Evolutionary conservation across 2,329 filamentous ascomycete genomes (phyloP).

Genomic region (Berkeleyomyces rouxiae): DNA sequence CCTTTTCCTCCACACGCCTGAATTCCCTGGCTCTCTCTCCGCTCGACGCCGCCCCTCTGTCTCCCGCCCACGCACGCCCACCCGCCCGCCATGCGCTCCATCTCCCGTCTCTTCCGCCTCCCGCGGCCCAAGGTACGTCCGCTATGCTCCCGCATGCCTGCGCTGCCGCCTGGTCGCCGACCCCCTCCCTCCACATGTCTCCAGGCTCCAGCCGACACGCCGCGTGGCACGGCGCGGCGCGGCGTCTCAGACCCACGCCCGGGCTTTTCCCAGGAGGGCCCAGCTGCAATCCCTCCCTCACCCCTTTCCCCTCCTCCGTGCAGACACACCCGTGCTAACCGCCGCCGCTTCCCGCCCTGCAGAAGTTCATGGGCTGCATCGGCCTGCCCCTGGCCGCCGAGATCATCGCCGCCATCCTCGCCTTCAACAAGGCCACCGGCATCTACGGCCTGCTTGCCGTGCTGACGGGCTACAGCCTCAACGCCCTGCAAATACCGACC

Average conservation of each 20-base stretch:
- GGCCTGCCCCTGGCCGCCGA: slow-evolving; percentile 75
- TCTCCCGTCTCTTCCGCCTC: slow-evolving; percentile 19
- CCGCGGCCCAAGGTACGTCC: slow-evolving; percentile 26
- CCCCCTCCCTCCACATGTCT: not conserved
- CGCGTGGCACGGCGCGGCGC: not conserved
- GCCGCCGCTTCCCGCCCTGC: slow-evolving; percentile 9
- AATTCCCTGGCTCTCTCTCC: not conserved
- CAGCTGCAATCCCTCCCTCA: not conserved
- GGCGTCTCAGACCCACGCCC: not conserved
- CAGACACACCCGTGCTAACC: not conserved
- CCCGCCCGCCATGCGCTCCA: slow-evolving; percentile 11
- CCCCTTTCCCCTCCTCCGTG: too few relatives aligned
- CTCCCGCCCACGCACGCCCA: not conserved
- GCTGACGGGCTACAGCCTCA: slow-evolving; percentile 71
- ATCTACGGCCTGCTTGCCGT: slow-evolving; percentile 81
- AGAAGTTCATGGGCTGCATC: slow-evolving; percentile 77
- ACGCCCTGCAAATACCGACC: slow-evolving; percentile 70
- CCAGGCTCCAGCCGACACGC: too few relatives aligned
- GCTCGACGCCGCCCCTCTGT: not conserved
- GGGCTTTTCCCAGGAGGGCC: not conserved
- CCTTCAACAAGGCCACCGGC: slow-evolving; percentile 85
- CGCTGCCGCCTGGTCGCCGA: too few relatives aligned
- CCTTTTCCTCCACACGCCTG: not conserved
- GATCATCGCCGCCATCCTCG: slow-evolving; percentile 63
- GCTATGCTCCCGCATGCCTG: not conserved